Conservation (phyloP, 306 rosid species). For the Pachyrhizus erosus region DNA sequence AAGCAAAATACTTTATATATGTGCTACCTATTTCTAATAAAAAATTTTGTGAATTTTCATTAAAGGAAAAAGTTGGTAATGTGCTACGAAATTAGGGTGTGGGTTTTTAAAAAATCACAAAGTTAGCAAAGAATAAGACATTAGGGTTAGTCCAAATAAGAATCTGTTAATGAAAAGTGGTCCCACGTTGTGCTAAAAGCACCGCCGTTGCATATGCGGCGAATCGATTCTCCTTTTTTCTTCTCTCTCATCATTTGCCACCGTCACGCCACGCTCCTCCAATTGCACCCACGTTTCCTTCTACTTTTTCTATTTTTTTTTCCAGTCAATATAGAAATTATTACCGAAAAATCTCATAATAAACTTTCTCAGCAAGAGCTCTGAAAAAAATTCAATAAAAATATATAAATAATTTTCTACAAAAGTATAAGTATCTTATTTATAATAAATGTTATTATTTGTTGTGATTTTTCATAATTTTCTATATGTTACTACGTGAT, state of each 20-base stretch:
- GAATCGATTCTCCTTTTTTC: conserved; percentile 53
- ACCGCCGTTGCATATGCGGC: conserved; percentile 66
- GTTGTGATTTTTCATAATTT: neutral
- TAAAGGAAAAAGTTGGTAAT: neutral
- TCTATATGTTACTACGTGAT: neutral
- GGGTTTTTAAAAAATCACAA: neutral
- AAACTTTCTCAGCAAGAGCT: neutral
- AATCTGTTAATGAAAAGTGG: conserved; percentile 49
- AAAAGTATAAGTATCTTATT: neutral
- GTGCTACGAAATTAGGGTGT: neutral
- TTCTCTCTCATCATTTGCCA: conserved; percentile 37
- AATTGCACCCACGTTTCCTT: conserved; percentile 37
- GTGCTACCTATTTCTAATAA: neutral
- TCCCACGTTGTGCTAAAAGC: conserved; percentile 47
- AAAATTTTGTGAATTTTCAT: neutral
- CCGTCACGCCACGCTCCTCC: conserved; percentile 52
- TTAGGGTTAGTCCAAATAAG: neutral
- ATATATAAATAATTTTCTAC: neutral
- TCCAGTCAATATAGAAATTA: neutral
- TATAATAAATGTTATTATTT: neutral
- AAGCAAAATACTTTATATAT: too few relatives aligned
- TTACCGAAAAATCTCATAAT: neutral
- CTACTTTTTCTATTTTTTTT: neutral
- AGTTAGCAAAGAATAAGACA: neutral
- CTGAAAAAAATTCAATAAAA: neutral